Base-by-base conservation (phyloP, 352 stramenopile genomes). In the Phytophthora syringae region DNA sequence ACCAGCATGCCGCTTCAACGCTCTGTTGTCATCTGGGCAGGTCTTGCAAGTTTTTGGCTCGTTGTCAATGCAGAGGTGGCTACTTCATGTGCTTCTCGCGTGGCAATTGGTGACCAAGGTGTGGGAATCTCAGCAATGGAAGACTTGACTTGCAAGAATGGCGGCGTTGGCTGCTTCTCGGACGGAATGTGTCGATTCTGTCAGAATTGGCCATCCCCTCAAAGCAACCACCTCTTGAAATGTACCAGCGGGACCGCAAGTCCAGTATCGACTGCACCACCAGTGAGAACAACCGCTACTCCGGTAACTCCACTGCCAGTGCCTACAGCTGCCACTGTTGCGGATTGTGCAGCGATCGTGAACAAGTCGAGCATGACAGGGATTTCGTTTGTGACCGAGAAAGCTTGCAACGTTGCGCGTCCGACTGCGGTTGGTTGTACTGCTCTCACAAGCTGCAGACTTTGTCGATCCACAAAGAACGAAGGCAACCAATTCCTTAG, bases 401-500 rank as follows among this genome's bases (percentile, higher is more conserved):
- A 39, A 1, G 56, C 54, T 3, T 90, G 77, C 44, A 66, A 71
- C 51, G 42, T 36, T 2, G 30, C 43, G 3, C 60, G 45, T 0
- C 63, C 60, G 7, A 47, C 13, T 6, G 22, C 70, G 2, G 30
- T 61, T 4, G 80, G 81, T 9, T 89, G 80, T 44, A 54, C 73
- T 24, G 53, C 60, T 15, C 42, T 60, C 5, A 79, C 79, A 18
- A 61, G 22, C 13, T 90, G 82, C 49, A 73, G 70, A 52, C 52
- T 90, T 3, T 90, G 82, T 54, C 71, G 73, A 48, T 57, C 56
- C 0, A n/a, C 5, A 22, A 90, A 88, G 73, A 88, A 73, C 51
- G 65, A 84, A 51, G 30, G 22, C 30, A 90, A 87, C 47, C 67
- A 80, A 60, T 78, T 69, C 48, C 56, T 90, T 22, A 32, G 39